A percentile compares a stretch with the other conserved stretches of the same genome.
These are phyloP conservation scores for Debaryomycetaceae sp. DNA, from an alignment of 1,139 yeast species.

Conservation along the genomic window DNA sequence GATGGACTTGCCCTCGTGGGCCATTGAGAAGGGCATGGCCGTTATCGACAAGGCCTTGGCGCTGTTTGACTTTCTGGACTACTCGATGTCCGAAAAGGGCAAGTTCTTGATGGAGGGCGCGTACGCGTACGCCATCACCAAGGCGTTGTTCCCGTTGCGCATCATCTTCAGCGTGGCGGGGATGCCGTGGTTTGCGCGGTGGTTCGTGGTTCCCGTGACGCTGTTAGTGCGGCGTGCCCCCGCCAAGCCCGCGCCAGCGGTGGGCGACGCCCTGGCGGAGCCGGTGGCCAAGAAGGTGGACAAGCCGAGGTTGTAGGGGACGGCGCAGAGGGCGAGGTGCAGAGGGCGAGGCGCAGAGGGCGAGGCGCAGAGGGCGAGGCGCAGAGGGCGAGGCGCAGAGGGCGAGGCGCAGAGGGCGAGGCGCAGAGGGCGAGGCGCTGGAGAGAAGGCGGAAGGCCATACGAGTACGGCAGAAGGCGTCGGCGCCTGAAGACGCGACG, in stretches of 20 bases:
- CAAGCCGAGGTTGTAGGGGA: slow-evolving; percentile 29
- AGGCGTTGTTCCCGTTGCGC: slow-evolving; percentile 57
- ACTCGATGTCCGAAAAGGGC: slow-evolving; percentile 50
- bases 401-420: too few relatives aligned
- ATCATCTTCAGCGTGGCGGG: slow-evolving; percentile 50
- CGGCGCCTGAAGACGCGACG: too few relatives aligned
- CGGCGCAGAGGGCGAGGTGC: too few relatives aligned
- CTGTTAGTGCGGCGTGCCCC: too few relatives aligned
- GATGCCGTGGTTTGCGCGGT: slow-evolving; percentile 67
- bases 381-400: too few relatives aligned
- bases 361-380: too few relatives aligned
- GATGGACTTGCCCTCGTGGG: slow-evolving; percentile 63
- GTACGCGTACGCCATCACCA: slow-evolving; percentile 77
- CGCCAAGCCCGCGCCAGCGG: slow-evolving; percentile 8
- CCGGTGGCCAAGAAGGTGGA: slow-evolving; percentile 19
- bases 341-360: too few relatives aligned
- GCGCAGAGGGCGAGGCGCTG: too few relatives aligned
- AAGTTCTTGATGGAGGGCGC: slow-evolving; percentile 77
- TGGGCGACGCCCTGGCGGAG: slow-evolving; percentile 7
- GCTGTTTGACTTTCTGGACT: slow-evolving; percentile 28
- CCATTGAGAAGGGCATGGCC: slow-evolving; percentile 56
- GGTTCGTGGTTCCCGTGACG: slow-evolving; percentile 51
- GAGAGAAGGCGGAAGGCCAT: too few relatives aligned
- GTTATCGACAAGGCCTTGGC: slow-evolving; percentile 48
- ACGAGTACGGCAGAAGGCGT: too few relatives aligned